These are phyloP conservation scores for Colletotrichum ledebouriae DNA, from an alignment of 2,329 filamentous ascomycete species.

Conservation along the genomic window DNA sequence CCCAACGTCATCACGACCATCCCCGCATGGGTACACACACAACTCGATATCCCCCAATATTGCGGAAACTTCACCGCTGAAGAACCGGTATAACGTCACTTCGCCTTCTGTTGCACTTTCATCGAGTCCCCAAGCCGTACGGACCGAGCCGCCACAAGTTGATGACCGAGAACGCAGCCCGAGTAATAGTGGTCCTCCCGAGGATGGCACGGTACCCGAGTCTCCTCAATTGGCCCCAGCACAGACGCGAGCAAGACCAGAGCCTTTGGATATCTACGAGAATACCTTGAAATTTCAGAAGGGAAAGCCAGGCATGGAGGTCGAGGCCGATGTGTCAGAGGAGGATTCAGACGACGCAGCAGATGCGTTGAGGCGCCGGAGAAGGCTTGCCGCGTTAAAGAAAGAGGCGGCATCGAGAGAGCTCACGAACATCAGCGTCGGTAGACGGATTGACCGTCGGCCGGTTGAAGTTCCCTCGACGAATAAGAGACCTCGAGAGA, in stretches of 20 bases:
- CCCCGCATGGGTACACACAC: constrained; percentile 59
- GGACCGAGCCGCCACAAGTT: constrained; percentile 7
- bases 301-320: constrained; percentile 49
- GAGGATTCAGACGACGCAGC: constrained; percentile 54
- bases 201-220: constrained; percentile 53
- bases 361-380: constrained; percentile 53
- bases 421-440: constrained; percentile 57
- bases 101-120: constrained; percentile 58
- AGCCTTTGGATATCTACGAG: constrained; percentile 59
- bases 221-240: constrained; percentile 47
- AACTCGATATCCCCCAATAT: constrained; percentile 62
- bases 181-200: constrained; percentile 44
- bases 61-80: constrained; percentile 63
- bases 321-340: constrained; percentile 48
- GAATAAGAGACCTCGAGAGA: constrained; percentile 20
- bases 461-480: constrained; percentile 26
- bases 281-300: constrained; percentile 62
- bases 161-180: constrained; percentile 47
- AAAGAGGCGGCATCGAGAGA: constrained; percentile 56
- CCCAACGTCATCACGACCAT: constrained; percentile 71
- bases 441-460: neutral
- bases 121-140: constrained; percentile 56
- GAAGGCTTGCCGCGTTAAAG: constrained; percentile 54
- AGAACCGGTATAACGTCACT: constrained; percentile 61
- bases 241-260: constrained; percentile 28